A percentile compares a stretch with the other conserved stretches of the same genome.
Conservation (phyloP, 305 asterid species). For the Solanum hybrid region DNA sequence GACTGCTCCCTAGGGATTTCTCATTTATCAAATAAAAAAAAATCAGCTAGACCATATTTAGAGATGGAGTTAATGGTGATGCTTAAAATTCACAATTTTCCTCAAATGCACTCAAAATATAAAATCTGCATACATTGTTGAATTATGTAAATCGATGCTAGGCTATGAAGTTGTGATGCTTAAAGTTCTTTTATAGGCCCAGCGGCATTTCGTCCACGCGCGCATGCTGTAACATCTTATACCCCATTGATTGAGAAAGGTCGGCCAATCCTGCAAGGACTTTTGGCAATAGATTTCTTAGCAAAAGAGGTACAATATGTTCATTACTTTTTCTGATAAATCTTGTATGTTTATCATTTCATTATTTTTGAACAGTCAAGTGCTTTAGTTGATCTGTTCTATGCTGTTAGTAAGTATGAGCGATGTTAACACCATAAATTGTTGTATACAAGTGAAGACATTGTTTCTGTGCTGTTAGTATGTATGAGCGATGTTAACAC, state of each 20-base stretch:
- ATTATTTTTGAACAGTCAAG: neutral
- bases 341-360: neutral
- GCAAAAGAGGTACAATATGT: constrained; percentile 78
- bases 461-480: neutral
- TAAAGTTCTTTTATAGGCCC: constrained; percentile 52
- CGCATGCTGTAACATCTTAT: constrained; percentile 55
- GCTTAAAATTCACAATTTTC: neutral
- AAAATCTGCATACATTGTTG: neutral
- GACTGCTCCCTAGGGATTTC: neutral
- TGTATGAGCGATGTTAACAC: neutral
- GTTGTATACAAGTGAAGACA: neutral
- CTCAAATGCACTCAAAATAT: neutral
- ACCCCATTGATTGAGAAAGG: constrained; percentile 80
- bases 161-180: neutral
- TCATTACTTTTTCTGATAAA: neutral
- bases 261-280: constrained; percentile 93
- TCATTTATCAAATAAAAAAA: neutral
- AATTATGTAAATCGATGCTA: neutral
- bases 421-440: neutral
- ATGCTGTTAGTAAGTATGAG: neutral
- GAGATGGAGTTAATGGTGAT: neutral
- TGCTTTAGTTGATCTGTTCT: neutral
- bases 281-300: constrained; percentile 89
- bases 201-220: constrained; percentile 99
- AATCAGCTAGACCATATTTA: neutral